Evolutionary conservation across 768 basidiomycete species (phyloP).

Genomic region (Jaapia argillacea): DNA sequence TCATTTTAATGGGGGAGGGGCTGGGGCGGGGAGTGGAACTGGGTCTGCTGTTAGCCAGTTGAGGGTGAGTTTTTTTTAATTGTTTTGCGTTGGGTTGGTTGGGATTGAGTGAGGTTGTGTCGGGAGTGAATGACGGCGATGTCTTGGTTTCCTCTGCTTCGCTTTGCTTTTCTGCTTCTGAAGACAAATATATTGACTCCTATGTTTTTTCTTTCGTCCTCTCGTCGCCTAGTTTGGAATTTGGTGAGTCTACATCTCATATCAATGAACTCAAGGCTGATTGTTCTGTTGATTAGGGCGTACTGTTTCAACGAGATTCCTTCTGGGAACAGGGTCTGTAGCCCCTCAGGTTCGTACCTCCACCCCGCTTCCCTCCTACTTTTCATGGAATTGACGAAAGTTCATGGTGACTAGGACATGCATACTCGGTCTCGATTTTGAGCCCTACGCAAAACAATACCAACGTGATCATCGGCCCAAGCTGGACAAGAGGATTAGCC

Average conservation of each 20-base stretch:
- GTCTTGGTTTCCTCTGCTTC: background rate
- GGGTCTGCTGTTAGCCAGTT: constrained; percentile 28
- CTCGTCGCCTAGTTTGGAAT: constrained; percentile 46
- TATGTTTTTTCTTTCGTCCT: background rate
- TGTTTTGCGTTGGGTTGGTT: constrained; percentile 4
- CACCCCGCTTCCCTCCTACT: background rate
- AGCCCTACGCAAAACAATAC: constrained; percentile 26
- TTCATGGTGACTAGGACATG: constrained; percentile 30
- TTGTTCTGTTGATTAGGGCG: constrained; percentile 34
- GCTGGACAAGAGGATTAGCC: constrained; percentile 68
- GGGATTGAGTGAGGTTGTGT: background rate
- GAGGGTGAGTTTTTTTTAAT: constrained; percentile 35
- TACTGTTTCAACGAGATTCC: constrained; percentile 40
- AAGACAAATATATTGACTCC: too few relatives aligned
- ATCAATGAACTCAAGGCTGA: background rate
- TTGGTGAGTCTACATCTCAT: constrained; percentile 36
- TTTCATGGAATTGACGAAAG: background rate
- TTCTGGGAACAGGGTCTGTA: constrained; percentile 38
- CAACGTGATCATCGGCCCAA: constrained; percentile 34
- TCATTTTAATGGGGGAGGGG: constrained; percentile 29
- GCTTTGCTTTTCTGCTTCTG: too few relatives aligned
- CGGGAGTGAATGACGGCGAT: background rate
- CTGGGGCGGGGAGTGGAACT: constrained; percentile 12
- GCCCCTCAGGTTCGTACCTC: constrained; percentile 28
- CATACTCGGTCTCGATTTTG: constrained; percentile 38